phyloP scores from a whole-genome alignment of 345 rosid genomes.

The Raphanus sativus region DNA sequence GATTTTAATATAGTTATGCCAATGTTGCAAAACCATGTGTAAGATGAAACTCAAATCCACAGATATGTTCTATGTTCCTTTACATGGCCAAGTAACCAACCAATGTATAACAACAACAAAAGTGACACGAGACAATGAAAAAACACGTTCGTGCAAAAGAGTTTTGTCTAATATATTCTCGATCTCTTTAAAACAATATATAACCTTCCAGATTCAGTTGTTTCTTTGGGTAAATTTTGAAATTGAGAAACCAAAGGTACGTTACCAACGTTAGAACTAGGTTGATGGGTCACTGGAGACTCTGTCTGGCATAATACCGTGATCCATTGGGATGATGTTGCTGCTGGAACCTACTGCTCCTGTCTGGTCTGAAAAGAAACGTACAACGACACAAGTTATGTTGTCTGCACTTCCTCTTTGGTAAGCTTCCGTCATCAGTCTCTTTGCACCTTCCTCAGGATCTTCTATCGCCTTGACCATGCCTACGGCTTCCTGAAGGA shows the following conservation, averaged over 20 bases:
- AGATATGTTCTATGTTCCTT: conserved; percentile 17
- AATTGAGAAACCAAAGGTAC: background rate
- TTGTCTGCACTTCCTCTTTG: conserved; percentile 98
- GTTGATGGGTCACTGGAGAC: conserved; percentile 27
- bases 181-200: conserved; percentile 22
- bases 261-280: conserved; percentile 28
- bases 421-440: conserved; percentile 84
- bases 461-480: conserved; percentile 77
- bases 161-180: conserved; percentile 22
- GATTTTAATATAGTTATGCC: background rate
- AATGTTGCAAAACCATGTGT: background rate
- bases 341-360: conserved; percentile 37
- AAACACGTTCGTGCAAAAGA: conserved; percentile 29
- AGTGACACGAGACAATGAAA: conserved; percentile 28
- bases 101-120: conserved; percentile 31
- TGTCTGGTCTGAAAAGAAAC: conserved; percentile 54
- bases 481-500: conserved; percentile 79
- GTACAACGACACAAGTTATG: conserved; percentile 92
- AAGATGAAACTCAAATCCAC: background rate
- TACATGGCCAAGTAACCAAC: conserved; percentile 21
- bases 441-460: conserved; percentile 88
- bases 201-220: conserved; percentile 12
- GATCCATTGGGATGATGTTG: conserved; percentile 30
- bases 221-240: conserved; percentile 10
- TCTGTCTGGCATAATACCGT: conserved; percentile 5